Conservation (phyloP, 257 asterid species). For the Solanum tarijense region DNA sequence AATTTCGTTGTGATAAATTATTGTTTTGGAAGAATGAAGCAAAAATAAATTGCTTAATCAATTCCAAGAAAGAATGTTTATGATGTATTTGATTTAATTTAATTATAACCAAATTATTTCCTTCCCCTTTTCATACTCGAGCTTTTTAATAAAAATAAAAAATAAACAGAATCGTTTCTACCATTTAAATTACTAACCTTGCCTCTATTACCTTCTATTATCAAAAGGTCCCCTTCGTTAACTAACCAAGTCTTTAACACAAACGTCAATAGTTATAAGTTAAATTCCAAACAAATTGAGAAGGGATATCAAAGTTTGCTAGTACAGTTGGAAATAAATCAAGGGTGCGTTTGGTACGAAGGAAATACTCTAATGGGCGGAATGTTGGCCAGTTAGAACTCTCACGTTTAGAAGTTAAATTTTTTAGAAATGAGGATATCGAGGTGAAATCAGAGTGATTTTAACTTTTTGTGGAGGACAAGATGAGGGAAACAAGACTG, state of each 20-base stretch:
- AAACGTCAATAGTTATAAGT: not conserved
- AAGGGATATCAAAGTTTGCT: not conserved
- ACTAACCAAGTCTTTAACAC: not conserved
- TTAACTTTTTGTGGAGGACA: not conserved
- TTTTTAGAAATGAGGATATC: not conserved
- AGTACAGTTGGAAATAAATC: not conserved
- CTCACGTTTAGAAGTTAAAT: no score
- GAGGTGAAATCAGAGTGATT: not conserved
- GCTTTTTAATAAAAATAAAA: no score
- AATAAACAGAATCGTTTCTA: not conserved
- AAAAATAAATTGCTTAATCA: not conserved
- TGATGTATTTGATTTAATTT: not conserved
- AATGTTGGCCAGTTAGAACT: not conserved
- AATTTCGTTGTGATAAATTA: not conserved
- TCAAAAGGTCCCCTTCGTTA: not conserved
- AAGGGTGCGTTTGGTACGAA: not conserved
- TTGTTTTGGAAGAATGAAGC: not conserved
- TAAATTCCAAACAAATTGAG: not conserved
- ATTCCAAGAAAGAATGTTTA: not conserved
- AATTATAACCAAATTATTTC: not conserved
- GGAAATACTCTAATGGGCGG: not conserved
- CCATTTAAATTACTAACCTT: not conserved
- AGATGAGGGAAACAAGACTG: not conserved
- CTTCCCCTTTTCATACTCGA: not conserved
- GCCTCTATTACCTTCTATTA: not conserved